Evolutionary conservation across 257 asterid species (phyloP).

Genomic region (Plectranthus barbatus): DNA sequence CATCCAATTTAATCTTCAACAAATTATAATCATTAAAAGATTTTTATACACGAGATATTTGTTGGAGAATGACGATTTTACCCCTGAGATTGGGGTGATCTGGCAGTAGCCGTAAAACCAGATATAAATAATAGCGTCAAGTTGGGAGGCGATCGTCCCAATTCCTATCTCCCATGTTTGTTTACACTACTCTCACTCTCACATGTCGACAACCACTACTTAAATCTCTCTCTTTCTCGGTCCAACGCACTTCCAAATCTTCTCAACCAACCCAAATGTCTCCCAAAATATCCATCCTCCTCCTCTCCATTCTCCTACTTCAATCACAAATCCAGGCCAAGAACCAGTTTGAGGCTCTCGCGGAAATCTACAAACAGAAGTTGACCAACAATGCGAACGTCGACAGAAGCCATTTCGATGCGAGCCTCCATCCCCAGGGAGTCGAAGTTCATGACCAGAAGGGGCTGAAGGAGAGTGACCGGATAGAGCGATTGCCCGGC

Average conservation of each 20-base stretch:
- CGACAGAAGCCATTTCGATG: constrained; percentile 37
- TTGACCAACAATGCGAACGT: constrained; percentile 16
- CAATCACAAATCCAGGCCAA: constrained; percentile 1
- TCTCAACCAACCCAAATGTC: constrained; percentile 15
- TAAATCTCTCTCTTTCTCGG: background rate
- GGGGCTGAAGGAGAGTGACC: constrained; percentile 47
- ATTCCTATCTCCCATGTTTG: constrained; percentile 20
- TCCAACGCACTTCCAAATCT: background rate
- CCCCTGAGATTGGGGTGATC: background rate
- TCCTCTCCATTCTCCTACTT: constrained; percentile 13
- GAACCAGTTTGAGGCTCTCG: constrained; percentile 37
- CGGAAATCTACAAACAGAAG: constrained; percentile 27
- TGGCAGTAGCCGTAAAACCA: background rate
- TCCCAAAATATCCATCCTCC: background rate
- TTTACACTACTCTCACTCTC: constrained; percentile 17
- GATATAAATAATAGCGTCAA: background rate
- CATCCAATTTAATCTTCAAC: no score
- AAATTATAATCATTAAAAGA: no score
- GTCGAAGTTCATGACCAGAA: constrained; percentile 18
- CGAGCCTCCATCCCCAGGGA: background rate
- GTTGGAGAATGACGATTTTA: background rate
- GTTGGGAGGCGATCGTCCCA: background rate
- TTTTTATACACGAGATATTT: no score
- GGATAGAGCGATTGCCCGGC: constrained; percentile 52
- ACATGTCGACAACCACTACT: background rate